Base-by-base conservation (phyloP, 768 basidiomycete species). In the Rhodocollybia butyracea region DNA sequence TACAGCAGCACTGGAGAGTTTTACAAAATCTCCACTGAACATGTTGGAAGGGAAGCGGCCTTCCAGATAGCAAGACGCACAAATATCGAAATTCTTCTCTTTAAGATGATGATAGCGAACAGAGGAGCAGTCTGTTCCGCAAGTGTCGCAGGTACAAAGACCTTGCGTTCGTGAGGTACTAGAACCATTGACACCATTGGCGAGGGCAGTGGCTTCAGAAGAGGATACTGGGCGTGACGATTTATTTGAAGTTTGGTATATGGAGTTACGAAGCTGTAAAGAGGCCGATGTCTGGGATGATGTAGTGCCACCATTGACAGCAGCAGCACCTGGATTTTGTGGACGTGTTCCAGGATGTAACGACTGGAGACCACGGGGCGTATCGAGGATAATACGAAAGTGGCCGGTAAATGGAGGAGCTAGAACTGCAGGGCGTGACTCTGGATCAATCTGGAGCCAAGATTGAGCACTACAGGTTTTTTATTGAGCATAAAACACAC, bases 331-430 rank as follows among this genome's bases (percentile, higher is more conserved):
- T 13, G 77, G 74, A 52, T 75, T 74, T 4, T 75, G 62, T 31
- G 82, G 82, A 15, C 83, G 81, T 8, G 87, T 88, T 2, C 90
- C 89, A 2, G 91, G 84, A 68, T 94, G 97, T 10, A 97, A 81
- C 13, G 97, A 97, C 62, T 94, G 92, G 1, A 99, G 81, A 13
- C 97, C 97, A 43, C 94, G 90, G 30, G 97, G 97, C 0, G 96
- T 94, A 67, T 99, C 97, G 61, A 98, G 85, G 51, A 97, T 86
- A 65, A 99, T 92, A 56, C 97, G 89, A 84, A 96, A 99, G 70
- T 99, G 97, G 24, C 97, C 97, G 1, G 97, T 98, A 72, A 98
- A 98, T 24, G 97, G 97, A 21, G 97, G 97, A 6, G 90, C 94
- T 21, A 98, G 82, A 0, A 96, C 83, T 2, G 97, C 91, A 3